Evolutionary conservation across 768 basidiomycete genomes (phyloP).

Genomic region (Phylloporus sp.): DNA sequence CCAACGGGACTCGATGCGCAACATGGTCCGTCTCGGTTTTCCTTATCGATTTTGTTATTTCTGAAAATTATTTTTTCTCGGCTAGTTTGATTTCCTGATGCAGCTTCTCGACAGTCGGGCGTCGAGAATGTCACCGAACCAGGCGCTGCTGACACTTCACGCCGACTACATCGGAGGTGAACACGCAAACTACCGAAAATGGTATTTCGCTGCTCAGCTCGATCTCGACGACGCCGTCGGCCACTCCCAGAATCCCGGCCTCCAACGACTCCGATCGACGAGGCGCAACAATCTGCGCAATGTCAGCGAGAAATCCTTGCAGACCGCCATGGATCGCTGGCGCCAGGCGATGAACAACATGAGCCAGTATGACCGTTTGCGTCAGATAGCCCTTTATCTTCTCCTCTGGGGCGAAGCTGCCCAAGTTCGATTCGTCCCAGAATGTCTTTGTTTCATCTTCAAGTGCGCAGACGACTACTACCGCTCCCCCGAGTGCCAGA

Average conservation of each 20-base stretch:
- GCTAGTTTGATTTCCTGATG: constrained; percentile 95
- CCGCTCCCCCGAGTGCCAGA: constrained; percentile 97
- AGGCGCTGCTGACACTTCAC: constrained; percentile 91
- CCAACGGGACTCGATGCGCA: constrained; percentile 91
- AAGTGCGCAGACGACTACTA: constrained; percentile 99
- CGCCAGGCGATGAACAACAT: constrained; percentile 97
- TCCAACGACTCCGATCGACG: constrained; percentile 76
- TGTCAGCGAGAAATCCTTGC: constrained; percentile 58
- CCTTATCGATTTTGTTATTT: constrained; percentile 13
- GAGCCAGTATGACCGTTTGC: constrained; percentile 95
- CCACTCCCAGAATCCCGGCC: constrained; percentile 84
- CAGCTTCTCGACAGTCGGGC: constrained; percentile 94
- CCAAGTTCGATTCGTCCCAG: constrained; percentile 93
- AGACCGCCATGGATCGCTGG: constrained; percentile 88
- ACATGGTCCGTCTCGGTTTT: constrained; percentile 65
- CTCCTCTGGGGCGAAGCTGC: constrained; percentile 98
- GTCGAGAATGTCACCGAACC: constrained; percentile 94
- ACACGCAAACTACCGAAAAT: constrained; percentile 98
- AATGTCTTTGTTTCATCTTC: constrained; percentile 99
- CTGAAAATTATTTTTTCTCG: background rate
- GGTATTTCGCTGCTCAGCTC: constrained; percentile 99
- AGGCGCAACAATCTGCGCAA: constrained; percentile 55
- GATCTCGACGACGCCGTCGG: constrained; percentile 98
- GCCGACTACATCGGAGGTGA: constrained; percentile 99
- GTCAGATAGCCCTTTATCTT: constrained; percentile 93